A percentile compares a stretch with the other conserved stretches of the same genome.
Evolutionary conservation across 345 rosid species (phyloP).

Genomic region (Iberis pinnata): DNA sequence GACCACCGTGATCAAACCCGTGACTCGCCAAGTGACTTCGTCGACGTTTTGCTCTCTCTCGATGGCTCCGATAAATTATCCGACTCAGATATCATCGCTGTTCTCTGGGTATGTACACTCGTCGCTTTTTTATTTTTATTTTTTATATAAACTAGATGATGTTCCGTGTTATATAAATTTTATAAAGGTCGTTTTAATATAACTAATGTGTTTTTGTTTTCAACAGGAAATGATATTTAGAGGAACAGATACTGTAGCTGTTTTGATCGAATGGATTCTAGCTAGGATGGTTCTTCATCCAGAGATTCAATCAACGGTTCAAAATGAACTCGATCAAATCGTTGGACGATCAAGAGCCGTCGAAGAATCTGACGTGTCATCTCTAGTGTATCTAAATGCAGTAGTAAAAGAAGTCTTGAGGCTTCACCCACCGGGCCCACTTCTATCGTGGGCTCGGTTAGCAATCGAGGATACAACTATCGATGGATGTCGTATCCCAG

Average conservation of each 20-base stretch:
- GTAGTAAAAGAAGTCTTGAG: slow-evolving; percentile 75
- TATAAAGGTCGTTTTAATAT: too few relatives aligned
- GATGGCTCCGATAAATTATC: slow-evolving; percentile 46
- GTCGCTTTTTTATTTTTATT: slow-evolving; percentile 1
- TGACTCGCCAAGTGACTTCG: slow-evolving; percentile 44
- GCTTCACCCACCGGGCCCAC: slow-evolving; percentile 91
- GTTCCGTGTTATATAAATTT: too few relatives aligned
- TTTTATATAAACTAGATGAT: too few relatives aligned
- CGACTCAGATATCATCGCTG: slow-evolving; percentile 61
- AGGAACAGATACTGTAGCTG: slow-evolving; percentile 87
- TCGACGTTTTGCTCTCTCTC: slow-evolving; percentile 55
- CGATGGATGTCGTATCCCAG: slow-evolving; percentile 65
- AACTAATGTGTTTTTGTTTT: too few relatives aligned
- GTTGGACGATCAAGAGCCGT: slow-evolving; percentile 59
- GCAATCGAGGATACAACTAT: slow-evolving; percentile 58
- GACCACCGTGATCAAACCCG: slow-evolving; percentile 39
- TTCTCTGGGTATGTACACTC: slow-evolving; percentile 65
- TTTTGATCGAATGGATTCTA: slow-evolving; percentile 81
- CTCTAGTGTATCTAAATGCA: slow-evolving; percentile 54
- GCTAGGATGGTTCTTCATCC: slow-evolving; percentile 70
- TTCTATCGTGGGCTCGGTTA: slow-evolving; percentile 82
- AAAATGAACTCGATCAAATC: slow-evolving; percentile 51
- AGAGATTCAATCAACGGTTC: slow-evolving; percentile 60
- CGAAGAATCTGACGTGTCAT: slow-evolving; percentile 42
- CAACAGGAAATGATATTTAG: slow-evolving; percentile 90